Evolutionary conservation across 2,329 filamentous ascomycete species (phyloP).

Genomic region (Elsinoe fawcettii): DNA sequence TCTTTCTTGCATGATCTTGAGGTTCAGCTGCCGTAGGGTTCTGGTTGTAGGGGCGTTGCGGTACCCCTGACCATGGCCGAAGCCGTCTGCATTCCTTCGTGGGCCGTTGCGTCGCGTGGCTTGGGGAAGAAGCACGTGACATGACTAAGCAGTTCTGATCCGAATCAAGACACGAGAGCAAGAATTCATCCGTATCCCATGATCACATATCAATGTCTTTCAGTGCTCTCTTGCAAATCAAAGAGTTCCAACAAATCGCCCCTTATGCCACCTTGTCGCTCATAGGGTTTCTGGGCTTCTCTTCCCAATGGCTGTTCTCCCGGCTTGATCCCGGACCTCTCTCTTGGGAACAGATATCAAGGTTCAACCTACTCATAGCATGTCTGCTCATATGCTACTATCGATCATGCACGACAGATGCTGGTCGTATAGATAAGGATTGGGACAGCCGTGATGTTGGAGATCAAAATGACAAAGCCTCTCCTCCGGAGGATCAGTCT

Average conservation of each 20-base stretch:
- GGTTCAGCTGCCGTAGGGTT: too few relatives aligned
- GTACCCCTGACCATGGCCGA: too few relatives aligned
- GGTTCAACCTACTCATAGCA: conserved; percentile 59
- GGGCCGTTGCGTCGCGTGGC: not conserved
- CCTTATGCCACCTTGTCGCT: conserved; percentile 36
- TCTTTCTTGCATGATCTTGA: too few relatives aligned
- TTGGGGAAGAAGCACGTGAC: not conserved
- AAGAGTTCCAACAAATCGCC: conserved; percentile 13
- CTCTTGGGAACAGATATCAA: conserved; percentile 46
- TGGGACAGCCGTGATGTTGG: conserved; percentile 28
- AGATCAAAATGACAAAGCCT: conserved; percentile 17
- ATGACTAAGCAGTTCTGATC: not conserved
- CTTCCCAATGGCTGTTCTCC: conserved; percentile 63
- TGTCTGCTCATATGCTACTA: conserved; percentile 65
- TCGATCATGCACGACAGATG: conserved; percentile 51
- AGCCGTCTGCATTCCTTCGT: not conserved
- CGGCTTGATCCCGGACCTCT: conserved; percentile 52
- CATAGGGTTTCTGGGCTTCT: conserved; percentile 62
- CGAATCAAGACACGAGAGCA: not conserved
- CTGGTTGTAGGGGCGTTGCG: too few relatives aligned
- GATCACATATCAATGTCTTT: conserved; percentile 2
- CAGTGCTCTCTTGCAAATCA: conserved; percentile 7
- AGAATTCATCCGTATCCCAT: not conserved
- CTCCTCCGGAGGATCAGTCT: conserved; percentile 18
- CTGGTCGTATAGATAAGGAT: conserved; percentile 45